Percentiles rank a stretch among this genome's conserved stretches.
Evolutionary conservation across 495 filamentous ascomycete species (phyloP).

Genomic region (Chaetomium cochliodes): DNA sequence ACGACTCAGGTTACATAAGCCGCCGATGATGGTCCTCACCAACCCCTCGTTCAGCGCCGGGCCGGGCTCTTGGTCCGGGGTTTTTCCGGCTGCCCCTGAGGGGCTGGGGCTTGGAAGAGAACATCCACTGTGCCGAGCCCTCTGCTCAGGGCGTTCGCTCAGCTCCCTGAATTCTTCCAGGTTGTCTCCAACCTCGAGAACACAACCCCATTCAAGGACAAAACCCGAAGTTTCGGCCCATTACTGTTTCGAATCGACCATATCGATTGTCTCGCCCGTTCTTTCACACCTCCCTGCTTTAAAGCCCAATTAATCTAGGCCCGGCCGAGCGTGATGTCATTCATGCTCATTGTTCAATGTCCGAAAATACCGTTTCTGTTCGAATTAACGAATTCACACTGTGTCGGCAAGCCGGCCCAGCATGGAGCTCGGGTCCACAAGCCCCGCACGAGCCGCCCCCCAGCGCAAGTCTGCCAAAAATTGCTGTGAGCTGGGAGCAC

Average conservation of each 20-base stretch:
- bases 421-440: slow-evolving; percentile 14
- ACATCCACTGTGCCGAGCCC: too few species aligned
- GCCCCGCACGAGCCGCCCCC: slow-evolving; percentile 26
- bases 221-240: too few species aligned
- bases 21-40: not conserved
- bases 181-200: too few species aligned
- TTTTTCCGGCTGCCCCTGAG: slow-evolving; percentile 15
- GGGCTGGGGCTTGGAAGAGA: not conserved
- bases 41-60: slow-evolving; percentile 4
- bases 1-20: slow-evolving; percentile 29
- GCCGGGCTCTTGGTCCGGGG: slow-evolving; percentile 8
- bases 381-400: not conserved
- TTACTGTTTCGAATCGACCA: too few species aligned
- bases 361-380: too few species aligned
- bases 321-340: too few species aligned
- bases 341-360: too few species aligned
- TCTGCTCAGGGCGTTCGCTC: too few species aligned
- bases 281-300: not conserved
- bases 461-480: slow-evolving; percentile 35
- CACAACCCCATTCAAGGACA: too few species aligned
- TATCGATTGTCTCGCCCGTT: not conserved
- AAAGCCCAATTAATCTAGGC: too few species aligned
- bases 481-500: slow-evolving; percentile 27
- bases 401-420: not conserved
- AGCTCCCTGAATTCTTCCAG: too few species aligned